Evolutionary conservation across 805 yeast genomes (phyloP), one percentile per base, ranked within the genome.

Genomic region (Kuraishia cidri): DNA sequence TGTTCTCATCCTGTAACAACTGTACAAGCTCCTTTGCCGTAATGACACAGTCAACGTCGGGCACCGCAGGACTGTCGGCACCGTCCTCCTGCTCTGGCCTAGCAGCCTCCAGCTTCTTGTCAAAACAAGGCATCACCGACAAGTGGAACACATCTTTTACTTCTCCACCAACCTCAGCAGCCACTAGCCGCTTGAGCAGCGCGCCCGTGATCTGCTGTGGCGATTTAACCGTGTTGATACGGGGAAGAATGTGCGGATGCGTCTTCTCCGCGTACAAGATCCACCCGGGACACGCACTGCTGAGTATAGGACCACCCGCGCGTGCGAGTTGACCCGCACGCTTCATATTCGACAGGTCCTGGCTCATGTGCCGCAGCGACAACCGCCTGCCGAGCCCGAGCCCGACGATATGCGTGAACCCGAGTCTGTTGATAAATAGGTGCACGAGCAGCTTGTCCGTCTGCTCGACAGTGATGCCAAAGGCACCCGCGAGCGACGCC

Each of bases 91-190:
- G 60, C 42, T 85, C 95, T 0, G 83, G 79, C 39, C 97, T 67
- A 3, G 95, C 87, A 18, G 96, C 92, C 59, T 92, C 98, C 26
- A 88, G 66, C 54, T 92, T 92, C 58, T 92, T 92, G 54, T 92
- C 98, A 53, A 92, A 92, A 47, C 97, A 90, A 2, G 98, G 97
- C 97, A 90, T 90, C 14, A 92, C 64, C 6, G 92, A 72, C 34
- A 92, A 57, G 52, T 90, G 97, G 49, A 85, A 92, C 0, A 87
- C 58, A 2, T 69, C 46, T 4, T 19, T 24, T 2, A 26, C 13
- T 1, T 30, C 36, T 12, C 41, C 26, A 0, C 60, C 48, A 9
- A 61, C 48, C 12, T 65, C 64, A n/a, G 37, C 36, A 2, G 66
- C 47, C 3, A 62, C 50, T 16, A 76, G 48, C 12, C 64, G 53